These are phyloP conservation scores for Mucor racemosus DNA, from an alignment of 371 early-diverging fungal genomes.

Conservation along the genomic window DNA sequence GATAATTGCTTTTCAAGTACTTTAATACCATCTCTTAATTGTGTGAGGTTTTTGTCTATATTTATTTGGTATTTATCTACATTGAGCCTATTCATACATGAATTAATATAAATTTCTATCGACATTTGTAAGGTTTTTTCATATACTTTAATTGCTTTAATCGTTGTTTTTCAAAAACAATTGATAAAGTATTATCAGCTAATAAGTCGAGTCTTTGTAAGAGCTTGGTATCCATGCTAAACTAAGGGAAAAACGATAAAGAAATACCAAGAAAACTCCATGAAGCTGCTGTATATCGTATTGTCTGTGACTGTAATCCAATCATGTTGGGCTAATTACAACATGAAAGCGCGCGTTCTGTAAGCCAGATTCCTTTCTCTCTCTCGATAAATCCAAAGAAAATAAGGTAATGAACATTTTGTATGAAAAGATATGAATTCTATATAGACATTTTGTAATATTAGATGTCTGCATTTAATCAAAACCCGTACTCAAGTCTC, in stretches of 20 bases:
- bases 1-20: conserved; percentile 66
- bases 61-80: conserved; percentile 62
- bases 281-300: not conserved
- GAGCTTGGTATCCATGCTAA: conserved; percentile 58
- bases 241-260: not conserved
- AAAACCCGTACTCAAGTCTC: conserved; percentile 31
- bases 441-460: not conserved
- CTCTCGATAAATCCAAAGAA: not conserved
- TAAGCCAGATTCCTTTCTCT: not conserved
- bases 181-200: conserved; percentile 66
- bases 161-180: conserved; percentile 67
- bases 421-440: not conserved
- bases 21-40: conserved; percentile 60
- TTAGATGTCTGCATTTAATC: conserved; percentile 11
- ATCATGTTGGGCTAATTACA: not conserved
- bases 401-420: not conserved
- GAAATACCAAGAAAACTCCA: conserved; percentile 3
- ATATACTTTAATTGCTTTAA: conserved; percentile 55
- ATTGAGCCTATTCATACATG: conserved; percentile 43
- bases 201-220: conserved; percentile 59
- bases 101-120: not conserved
- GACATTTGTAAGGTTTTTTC: not conserved
- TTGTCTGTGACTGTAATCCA: not conserved
- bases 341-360: not conserved
- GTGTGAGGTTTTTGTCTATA: conserved; percentile 61